These are phyloP conservation scores for Tylopilus balloui DNA, from an alignment of 768 basidiomycete species.

Conservation along the genomic window DNA sequence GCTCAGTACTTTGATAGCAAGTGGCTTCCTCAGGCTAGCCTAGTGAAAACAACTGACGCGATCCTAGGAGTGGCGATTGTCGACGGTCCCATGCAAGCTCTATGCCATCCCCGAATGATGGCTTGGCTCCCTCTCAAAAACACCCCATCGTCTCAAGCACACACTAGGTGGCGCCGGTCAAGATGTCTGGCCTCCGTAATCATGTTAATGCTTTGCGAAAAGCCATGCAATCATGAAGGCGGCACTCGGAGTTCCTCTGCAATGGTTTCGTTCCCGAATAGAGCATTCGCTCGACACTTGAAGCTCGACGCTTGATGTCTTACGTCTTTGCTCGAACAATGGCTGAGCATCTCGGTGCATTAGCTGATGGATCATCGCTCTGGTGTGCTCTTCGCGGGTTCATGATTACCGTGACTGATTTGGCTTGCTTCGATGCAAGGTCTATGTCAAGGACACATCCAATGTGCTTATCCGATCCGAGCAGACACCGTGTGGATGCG, in stretches of 20 bases:
- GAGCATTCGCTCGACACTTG: no score
- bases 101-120: conserved; percentile 4
- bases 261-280: conserved; percentile 34
- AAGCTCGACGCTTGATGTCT: no score
- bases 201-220: conserved; percentile 16
- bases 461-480: neutral
- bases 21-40: neutral
- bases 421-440: no score
- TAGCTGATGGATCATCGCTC: conserved; percentile 80
- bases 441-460: no score
- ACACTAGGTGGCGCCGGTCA: conserved; percentile 1
- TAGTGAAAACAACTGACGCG: neutral
- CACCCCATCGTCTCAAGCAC: neutral
- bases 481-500: no score
- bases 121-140: neutral
- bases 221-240: neutral
- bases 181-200: conserved; percentile 11
- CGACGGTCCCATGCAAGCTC: neutral
- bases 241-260: neutral
- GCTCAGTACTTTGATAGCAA: neutral
- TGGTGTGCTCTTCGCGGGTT: conserved; percentile 36
- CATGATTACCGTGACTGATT: conserved; percentile 34
- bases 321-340: no score
- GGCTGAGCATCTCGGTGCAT: conserved; percentile 46
- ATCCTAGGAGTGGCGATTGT: neutral